Percentiles rank a stretch among this genome's conserved stretches.
Conservation (phyloP, 2,329 filamentous ascomycete genomes). For the Raffaelea arxii region DNA sequence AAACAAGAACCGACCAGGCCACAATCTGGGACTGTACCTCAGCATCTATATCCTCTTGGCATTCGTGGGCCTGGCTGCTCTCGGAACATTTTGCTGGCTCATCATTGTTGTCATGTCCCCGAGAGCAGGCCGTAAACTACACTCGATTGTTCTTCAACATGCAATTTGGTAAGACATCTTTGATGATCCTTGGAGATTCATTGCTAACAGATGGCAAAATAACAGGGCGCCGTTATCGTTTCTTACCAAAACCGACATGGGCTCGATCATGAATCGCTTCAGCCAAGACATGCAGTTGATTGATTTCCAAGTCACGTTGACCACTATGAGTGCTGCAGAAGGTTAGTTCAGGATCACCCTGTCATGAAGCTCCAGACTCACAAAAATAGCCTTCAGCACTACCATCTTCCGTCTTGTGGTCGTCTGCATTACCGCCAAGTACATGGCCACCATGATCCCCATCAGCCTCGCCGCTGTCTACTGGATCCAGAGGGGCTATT, state of each 20-base stretch:
- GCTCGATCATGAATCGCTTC: conserved; percentile 26
- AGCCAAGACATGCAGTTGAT: conserved; percentile 29
- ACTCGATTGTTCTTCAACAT: neutral
- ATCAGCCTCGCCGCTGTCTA: neutral
- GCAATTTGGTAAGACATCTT: neutral
- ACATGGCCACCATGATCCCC: conserved; percentile 1
- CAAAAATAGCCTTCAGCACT: neutral
- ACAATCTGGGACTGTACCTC: conserved; percentile 5
- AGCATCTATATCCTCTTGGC: conserved; percentile 3
- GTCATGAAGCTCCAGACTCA: too few relatives aligned
- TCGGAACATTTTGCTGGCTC: conserved; percentile 1
- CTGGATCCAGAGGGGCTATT: conserved; percentile 34
- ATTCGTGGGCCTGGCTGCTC: conserved; percentile 1
- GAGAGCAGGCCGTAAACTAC: conserved; percentile 2
- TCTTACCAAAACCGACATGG: conserved; percentile 23
- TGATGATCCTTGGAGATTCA: neutral
- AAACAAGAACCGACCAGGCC: neutral
- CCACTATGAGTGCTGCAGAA: neutral
- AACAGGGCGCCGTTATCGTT: conserved; percentile 17
- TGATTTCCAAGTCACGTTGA: conserved; percentile 16
- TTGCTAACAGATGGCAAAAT: neutral
- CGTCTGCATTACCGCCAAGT: neutral
- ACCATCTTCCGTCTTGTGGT: conserved; percentile 1
- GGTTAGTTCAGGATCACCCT: too few relatives aligned
- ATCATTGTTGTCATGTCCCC: conserved; percentile 3